phyloP scores from a whole-genome alignment of 2,329 filamentous ascomycete genomes.

The Sclerotinia sclerotiorum region DNA sequence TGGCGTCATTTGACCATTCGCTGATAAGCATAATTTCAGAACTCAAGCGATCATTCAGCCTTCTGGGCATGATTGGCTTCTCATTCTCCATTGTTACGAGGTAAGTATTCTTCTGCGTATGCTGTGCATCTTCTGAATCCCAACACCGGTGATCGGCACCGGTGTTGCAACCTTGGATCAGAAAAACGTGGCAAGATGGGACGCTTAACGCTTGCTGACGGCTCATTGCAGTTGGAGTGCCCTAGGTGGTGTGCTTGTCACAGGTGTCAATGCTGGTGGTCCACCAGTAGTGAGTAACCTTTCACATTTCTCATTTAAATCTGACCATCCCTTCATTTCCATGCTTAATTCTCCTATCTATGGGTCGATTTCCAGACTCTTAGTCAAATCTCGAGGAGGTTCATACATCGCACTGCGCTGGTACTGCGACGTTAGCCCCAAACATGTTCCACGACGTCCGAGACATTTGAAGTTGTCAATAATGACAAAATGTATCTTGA shows the following conservation, averaged over 20 bases:
- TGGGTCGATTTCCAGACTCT: constrained; percentile 13
- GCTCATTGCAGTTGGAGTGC: constrained; percentile 50
- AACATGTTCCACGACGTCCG: constrained; percentile 23
- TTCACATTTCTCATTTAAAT: constrained; percentile 16
- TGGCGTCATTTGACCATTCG: constrained; percentile 12
- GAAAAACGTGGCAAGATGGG: constrained; percentile 26
- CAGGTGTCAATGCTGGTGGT: constrained; percentile 55
- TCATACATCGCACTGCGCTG: constrained; percentile 14
- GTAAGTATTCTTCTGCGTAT: constrained; percentile 32
- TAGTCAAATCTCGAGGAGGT: background rate
- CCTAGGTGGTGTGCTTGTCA: constrained; percentile 54
- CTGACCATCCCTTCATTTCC: constrained; percentile 6
- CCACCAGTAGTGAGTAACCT: constrained; percentile 47
- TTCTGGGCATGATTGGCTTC: constrained; percentile 60
- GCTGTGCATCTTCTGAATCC: constrained; percentile 25
- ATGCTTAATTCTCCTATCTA: constrained; percentile 22
- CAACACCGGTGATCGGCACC: constrained; percentile 22
- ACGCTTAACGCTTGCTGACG: constrained; percentile 29
- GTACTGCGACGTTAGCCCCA: constrained; percentile 13
- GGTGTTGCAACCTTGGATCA: constrained; percentile 13
- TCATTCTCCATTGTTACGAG: constrained; percentile 58
- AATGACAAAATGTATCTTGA: constrained; percentile 18
- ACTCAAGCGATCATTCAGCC: constrained; percentile 55
- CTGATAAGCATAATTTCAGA: constrained; percentile 42
- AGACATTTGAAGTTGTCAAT: constrained; percentile 22